phyloP scores from a whole-genome alignment of 1,284 basidiomycete genomes.

The Phlebopus sp. region DNA sequence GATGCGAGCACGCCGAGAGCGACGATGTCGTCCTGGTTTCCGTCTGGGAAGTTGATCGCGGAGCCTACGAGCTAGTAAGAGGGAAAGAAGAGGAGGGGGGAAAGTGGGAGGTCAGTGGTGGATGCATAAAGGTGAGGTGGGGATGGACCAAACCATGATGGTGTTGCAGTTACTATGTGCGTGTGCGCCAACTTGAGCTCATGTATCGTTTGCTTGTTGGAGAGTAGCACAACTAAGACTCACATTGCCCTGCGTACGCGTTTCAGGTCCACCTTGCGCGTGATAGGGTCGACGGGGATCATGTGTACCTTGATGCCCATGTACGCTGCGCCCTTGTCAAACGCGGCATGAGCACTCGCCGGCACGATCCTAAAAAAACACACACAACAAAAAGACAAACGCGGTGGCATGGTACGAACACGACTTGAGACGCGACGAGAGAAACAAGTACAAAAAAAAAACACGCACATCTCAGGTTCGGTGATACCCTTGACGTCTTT shows the following conservation, averaged over 20 bases:
- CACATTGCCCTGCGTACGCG: conserved; percentile 84
- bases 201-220: not conserved
- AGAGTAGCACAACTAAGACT: conserved; percentile 33
- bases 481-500: conserved; percentile 81
- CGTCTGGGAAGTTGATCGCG: conserved; percentile 90
- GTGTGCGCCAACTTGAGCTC: not conserved
- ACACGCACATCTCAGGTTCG: conserved; percentile 86
- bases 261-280: conserved; percentile 79
- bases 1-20: conserved; percentile 77
- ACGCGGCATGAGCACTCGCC: conserved; percentile 88
- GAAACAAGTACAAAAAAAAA: too few species aligned
- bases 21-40: conserved; percentile 86
- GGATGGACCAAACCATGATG: conserved; percentile 57
- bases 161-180: conserved; percentile 70
- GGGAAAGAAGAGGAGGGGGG: too few species aligned
- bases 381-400: not conserved
- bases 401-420: too few species aligned
- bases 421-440: too few species aligned
- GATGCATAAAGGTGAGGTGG: not conserved
- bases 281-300: conserved; percentile 81
- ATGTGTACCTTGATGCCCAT: conserved; percentile 90
- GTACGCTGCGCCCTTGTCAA: conserved; percentile 91
- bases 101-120: not conserved
- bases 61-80: conserved; percentile 80
- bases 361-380: conserved; percentile 68